Evolutionary conservation across 75 land plant genomes (phyloP).

Genomic region (Chamaecyparis obtusa): DNA sequence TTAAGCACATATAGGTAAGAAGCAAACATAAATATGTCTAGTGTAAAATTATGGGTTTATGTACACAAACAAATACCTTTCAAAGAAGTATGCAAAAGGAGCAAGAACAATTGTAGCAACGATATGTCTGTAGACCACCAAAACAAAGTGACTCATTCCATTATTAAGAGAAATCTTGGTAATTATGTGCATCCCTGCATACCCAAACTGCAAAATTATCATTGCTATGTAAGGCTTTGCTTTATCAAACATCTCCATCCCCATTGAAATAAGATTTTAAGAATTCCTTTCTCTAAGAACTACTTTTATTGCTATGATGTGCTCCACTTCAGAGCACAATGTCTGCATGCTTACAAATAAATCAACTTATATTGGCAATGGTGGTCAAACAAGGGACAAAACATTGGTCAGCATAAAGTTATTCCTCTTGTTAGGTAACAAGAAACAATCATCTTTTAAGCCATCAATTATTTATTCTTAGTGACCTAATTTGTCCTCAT

Average conservation of each 20-base stretch:
- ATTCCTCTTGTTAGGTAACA: no score
- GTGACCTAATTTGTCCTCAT: no score
- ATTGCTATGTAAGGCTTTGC: conserved; percentile 16
- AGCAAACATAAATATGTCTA: no score
- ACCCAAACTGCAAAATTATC: conserved; percentile 11
- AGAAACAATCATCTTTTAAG: no score
- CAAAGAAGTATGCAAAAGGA: conserved; percentile 32
- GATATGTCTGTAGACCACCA: conserved; percentile 25
- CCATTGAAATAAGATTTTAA: not conserved
- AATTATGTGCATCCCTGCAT: conserved; percentile 11
- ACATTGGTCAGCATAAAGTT: no score
- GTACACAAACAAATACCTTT: conserved; percentile 18
- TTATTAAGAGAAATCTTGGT: no score
- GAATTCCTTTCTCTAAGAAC: not conserved
- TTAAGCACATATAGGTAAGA: not conserved
- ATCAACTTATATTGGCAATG: no score
- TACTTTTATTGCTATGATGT: no score
- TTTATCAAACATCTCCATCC: not conserved
- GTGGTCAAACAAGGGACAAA: no score
- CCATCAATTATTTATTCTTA: no score
- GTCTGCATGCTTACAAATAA: not conserved
- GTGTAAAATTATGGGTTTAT: no score
- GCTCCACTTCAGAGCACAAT: not conserved
- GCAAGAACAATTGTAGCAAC: conserved; percentile 20
- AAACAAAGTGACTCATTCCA: conserved; percentile 19